A percentile compares a stretch with the other conserved stretches of the same genome.
Evolutionary conservation across 805 yeast genomes (phyloP).

Genomic region (Metschnikowia koreensis): DNA sequence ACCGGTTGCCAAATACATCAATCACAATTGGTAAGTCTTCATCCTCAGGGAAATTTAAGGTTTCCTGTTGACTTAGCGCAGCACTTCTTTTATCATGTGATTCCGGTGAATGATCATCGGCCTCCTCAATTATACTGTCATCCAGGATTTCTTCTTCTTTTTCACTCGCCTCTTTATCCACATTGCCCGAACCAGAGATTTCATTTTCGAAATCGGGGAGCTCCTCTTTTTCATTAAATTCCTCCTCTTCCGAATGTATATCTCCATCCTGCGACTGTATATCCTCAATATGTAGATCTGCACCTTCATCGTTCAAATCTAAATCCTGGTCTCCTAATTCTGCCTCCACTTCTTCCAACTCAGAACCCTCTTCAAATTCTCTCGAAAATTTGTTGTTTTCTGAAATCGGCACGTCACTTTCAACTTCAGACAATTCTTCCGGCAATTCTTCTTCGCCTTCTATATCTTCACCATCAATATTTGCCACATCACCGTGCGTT

Average conservation of each 20-base stretch:
- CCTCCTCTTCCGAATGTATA: neutral
- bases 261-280: neutral
- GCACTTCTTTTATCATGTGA: neutral
- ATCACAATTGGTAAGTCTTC: neutral
- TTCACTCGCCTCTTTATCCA: neutral
- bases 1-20: neutral
- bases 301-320: neutral
- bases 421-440: slow-evolving; percentile 1
- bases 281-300: neutral
- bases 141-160: neutral
- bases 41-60: neutral
- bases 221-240: neutral
- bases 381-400: neutral
- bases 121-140: neutral
- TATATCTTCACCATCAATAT: neutral
- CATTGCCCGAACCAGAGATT: too few relatives aligned
- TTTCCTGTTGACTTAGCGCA: neutral
- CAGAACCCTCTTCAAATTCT: neutral
- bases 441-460: neutral
- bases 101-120: neutral
- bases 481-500: neutral
- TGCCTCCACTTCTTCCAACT: neutral
- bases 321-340: neutral
- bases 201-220: too few relatives aligned
- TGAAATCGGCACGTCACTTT: slow-evolving; percentile 1